phyloP scores from a whole-genome alignment of 2,329 filamentous ascomycete genomes.

The Aspergillus ochraceoroseus region DNA sequence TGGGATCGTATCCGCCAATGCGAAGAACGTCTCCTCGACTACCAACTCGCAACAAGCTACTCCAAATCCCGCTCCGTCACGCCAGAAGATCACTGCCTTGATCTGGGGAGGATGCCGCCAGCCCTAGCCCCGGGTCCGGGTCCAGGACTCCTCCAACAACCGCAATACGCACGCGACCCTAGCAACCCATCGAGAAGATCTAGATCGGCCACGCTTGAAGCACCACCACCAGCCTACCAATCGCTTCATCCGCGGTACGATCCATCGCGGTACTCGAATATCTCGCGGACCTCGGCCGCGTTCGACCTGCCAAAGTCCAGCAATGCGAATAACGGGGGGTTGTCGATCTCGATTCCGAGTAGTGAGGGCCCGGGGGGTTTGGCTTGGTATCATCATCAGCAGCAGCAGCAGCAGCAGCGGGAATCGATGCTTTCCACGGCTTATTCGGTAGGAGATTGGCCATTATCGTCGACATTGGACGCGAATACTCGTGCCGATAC shows the following conservation, averaged over 20 bases:
- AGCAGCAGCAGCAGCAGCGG: neutral
- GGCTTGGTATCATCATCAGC: constrained; percentile 4
- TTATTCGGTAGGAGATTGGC: neutral
- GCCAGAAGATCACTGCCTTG: constrained; percentile 5
- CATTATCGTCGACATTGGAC: constrained; percentile 4
- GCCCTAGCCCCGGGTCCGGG: no score
- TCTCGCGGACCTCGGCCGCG: neutral
- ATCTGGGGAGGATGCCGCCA: constrained; percentile 10
- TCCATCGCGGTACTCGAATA: constrained; percentile 29
- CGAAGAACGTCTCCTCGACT: constrained; percentile 19
- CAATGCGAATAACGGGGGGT: neutral
- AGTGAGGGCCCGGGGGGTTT: constrained; percentile 1
- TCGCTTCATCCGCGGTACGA: constrained; percentile 31
- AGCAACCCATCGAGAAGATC: neutral
- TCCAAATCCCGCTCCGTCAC: constrained; percentile 9
- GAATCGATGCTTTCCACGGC: no score
- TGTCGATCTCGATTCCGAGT: neutral
- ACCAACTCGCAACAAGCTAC: constrained; percentile 5
- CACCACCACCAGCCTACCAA: constrained; percentile 29
- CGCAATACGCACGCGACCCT: constrained; percentile 3
- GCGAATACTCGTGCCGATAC: neutral
- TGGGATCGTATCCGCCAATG: constrained; percentile 21
- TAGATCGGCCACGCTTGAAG: constrained; percentile 10
- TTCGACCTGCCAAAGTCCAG: constrained; percentile 5
- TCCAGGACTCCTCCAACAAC: no score